Evolutionary conservation across 2,329 filamentous ascomycete genomes (phyloP).

Genomic region (Knufia petricola): DNA sequence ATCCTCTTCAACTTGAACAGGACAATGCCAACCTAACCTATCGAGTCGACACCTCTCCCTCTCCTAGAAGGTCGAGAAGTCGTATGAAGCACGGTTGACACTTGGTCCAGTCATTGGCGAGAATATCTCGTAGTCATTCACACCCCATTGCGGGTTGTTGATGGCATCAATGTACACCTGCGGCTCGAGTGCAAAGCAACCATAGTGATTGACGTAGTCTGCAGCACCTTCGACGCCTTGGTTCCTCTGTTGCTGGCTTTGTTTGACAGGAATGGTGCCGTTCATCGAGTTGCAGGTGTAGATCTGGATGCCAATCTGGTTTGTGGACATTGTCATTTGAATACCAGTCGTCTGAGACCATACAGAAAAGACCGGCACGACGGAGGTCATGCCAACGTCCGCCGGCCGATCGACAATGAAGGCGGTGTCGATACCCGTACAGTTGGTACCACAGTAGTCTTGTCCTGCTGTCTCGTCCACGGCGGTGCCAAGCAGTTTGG

Average conservation of each 20-base stretch:
- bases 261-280: constrained; percentile 44
- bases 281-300: constrained; percentile 75
- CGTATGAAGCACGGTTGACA: constrained; percentile 36
- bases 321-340: constrained; percentile 66
- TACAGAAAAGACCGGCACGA: constrained; percentile 49
- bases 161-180: constrained; percentile 92
- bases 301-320: constrained; percentile 81
- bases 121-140: constrained; percentile 39
- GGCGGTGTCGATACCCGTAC: constrained; percentile 69
- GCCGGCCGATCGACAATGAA: constrained; percentile 38
- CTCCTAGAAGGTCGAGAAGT: constrained; percentile 33
- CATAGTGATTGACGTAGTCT: constrained; percentile 52
- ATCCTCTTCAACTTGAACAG: neutral
- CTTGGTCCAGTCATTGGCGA: constrained; percentile 31
- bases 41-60: neutral
- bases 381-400: constrained; percentile 22
- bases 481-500: constrained; percentile 69
- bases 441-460: constrained; percentile 68
- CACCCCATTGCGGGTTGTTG: constrained; percentile 81
- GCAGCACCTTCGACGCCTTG: constrained; percentile 45
- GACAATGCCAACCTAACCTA: constrained; percentile 2
- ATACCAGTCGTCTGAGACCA: constrained; percentile 65
- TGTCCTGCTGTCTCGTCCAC: constrained; percentile 49
- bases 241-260: constrained; percentile 40
- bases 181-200: constrained; percentile 82